These are phyloP conservation scores for Trichoderma brevicompactum DNA, from an alignment of 2,329 filamentous ascomycete genomes.

Conservation along the genomic window DNA sequence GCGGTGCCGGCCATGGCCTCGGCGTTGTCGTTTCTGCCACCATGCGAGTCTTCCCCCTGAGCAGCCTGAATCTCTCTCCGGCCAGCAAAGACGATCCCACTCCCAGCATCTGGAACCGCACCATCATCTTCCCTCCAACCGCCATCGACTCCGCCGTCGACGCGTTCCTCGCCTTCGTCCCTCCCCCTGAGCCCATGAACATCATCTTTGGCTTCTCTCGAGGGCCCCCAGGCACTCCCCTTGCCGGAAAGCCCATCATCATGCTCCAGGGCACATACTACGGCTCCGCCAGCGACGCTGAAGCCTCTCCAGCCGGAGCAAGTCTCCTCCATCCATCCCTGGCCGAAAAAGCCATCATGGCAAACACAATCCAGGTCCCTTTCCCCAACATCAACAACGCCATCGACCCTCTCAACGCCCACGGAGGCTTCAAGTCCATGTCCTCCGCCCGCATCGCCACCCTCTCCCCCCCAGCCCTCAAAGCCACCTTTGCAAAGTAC, in stretches of 20 bases:
- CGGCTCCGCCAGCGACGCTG: slow-evolving; percentile 36
- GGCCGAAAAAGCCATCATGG: slow-evolving; percentile 32
- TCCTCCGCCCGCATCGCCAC: slow-evolving; percentile 34
- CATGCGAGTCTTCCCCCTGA: slow-evolving; percentile 35
- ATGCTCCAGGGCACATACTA: slow-evolving; percentile 35
- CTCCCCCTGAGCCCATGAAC: slow-evolving; percentile 29
- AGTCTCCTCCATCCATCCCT: slow-evolving; percentile 32
- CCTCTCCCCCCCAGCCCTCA: slow-evolving; percentile 32
- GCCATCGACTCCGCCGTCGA: slow-evolving; percentile 34
- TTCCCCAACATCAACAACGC: slow-evolving; percentile 35
- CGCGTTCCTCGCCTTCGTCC: slow-evolving; percentile 34
- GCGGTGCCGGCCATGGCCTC: slow-evolving; percentile 44
- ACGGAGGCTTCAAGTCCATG: slow-evolving; percentile 40
- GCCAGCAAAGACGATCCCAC: slow-evolving; percentile 29
- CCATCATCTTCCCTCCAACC: slow-evolving; percentile 37
- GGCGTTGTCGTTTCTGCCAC: slow-evolving; percentile 41
- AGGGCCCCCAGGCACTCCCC: slow-evolving; percentile 39
- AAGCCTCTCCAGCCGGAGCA: slow-evolving; percentile 31
- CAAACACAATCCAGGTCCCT: slow-evolving; percentile 34
- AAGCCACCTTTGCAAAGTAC: slow-evolving; percentile 35
- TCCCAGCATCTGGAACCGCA: slow-evolving; percentile 40
- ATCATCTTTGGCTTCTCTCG: slow-evolving; percentile 37
- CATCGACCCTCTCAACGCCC: slow-evolving; percentile 34
- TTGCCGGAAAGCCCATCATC: slow-evolving; percentile 38
- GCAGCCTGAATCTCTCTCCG: slow-evolving; percentile 35